Evolutionary conservation across 495 filamentous ascomycete genomes (phyloP), one percentile per base, ranked within the genome.

Genomic region (Ascobolus immersus): DNA sequence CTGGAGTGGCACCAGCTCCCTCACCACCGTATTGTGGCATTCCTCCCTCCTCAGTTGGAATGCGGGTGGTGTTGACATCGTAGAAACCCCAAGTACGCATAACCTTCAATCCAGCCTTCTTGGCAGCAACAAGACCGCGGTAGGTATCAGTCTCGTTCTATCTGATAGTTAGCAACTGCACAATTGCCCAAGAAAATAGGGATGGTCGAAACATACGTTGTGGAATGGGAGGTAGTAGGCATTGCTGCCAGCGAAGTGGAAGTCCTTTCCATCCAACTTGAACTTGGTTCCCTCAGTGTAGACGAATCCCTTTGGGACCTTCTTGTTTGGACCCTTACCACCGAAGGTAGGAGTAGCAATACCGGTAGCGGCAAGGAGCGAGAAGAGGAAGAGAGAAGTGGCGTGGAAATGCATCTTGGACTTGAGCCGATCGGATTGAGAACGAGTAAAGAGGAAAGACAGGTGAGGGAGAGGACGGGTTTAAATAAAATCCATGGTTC

Each of bases 181-280:
- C 12, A 27, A 18, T 8, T 13, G 20, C 3, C n/a, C 2, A 8
- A n/a, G 7, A 6, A n/a, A 21, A 21, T 22, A 7, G n/a, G 32
- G n/a, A 7, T 1, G 11, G 29, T 17, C 2, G 21, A 3, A 10
- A 49, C 50, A 5, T 14, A 59, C 59, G 18, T 51, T 55, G 18
- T 46, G 50, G 43, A 76, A 77, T 0, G 61, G 60, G 20, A 77
- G 63, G 59, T 72, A 79, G 51, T 77, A 81, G 5, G 67, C 54
- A 45, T 80, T 79, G 17, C 65, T 69, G 2, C 75, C 74, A 2
- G 69, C 65, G 51, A 66, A 75, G 50, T 73, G 64, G 44, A 62
- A 61, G n/a, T 62, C 61, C 33, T 62, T 51, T 17, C 69, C 70
- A 39, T 71, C 58, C 18, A 77, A 64, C 41, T 58, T 59, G 53